phyloP scores from a whole-genome alignment of 2,329 filamentous ascomycete genomes.

The Colletotrichum sp. region DNA sequence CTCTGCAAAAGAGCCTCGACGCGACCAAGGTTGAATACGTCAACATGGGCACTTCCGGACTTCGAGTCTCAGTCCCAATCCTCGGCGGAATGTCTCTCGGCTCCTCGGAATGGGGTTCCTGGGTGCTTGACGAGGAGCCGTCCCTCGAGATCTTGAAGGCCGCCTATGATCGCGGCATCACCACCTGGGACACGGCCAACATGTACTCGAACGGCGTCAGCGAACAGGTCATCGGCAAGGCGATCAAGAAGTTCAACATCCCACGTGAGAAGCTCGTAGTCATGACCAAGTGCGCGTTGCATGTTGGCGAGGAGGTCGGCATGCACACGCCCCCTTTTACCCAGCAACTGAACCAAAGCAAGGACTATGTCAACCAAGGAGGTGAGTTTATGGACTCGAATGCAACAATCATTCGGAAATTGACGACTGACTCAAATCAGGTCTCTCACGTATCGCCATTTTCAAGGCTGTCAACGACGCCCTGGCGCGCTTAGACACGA shows the following conservation, averaged over 20 bases:
- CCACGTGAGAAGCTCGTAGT: conserved; percentile 69
- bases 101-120: conserved; percentile 13
- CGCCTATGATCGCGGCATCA: conserved; percentile 21
- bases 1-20: conserved; percentile 26
- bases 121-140: conserved; percentile 9
- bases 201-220: conserved; percentile 66
- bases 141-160: conserved; percentile 17
- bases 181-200: conserved; percentile 53
- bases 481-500: conserved; percentile 48
- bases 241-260: conserved; percentile 67
- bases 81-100: conserved; percentile 22
- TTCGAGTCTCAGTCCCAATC: conserved; percentile 5
- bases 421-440: conserved; percentile 40
- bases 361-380: conserved; percentile 43
- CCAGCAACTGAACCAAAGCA: conserved; percentile 3
- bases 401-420: background rate
- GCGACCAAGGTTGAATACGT: conserved; percentile 48
- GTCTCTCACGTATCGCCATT: conserved; percentile 24
- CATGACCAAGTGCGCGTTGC: conserved; percentile 53
- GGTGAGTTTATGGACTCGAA: background rate
- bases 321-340: conserved; percentile 21
- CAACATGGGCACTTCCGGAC: conserved; percentile 31
- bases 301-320: conserved; percentile 33
- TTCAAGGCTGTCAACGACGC: conserved; percentile 47
- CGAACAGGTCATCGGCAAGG: conserved; percentile 69